These are phyloP conservation scores for Oxyria digyna DNA, from an alignment of 148 eudicot genomes.

Conservation along the genomic window DNA sequence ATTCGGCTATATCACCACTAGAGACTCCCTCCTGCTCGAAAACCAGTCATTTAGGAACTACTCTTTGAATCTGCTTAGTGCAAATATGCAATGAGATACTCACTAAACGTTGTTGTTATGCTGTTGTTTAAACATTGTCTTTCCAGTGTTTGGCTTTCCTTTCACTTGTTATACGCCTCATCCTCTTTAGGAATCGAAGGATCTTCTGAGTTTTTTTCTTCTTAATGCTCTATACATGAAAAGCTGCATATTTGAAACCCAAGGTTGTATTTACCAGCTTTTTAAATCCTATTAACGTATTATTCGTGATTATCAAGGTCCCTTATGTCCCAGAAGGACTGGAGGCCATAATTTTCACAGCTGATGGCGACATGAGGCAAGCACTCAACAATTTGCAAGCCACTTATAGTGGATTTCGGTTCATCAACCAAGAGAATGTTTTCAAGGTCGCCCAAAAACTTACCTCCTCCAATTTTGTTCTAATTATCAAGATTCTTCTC, in stretches of 20 bases:
- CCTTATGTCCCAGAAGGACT: conserved; percentile 84
- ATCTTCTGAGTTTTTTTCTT: background rate
- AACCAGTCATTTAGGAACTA: background rate
- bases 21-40: background rate
- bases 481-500: background rate
- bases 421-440: conserved; percentile 94
- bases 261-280: background rate
- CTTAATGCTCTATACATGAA: background rate
- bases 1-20: background rate
- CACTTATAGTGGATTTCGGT: conserved; percentile 85
- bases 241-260: too few species aligned
- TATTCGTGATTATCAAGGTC: conserved; percentile 38
- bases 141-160: background rate
- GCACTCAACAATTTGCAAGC: conserved; percentile 95
- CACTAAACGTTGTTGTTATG: too few species aligned
- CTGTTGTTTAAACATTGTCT: background rate
- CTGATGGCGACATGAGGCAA: conserved; percentile 99
- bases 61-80: background rate
- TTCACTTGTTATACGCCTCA: background rate
- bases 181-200: background rate
- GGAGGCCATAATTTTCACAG: conserved; percentile 93
- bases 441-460: conserved; percentile 49
- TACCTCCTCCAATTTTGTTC: background rate
- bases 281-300: background rate
- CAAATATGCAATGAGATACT: too few species aligned